Evolutionary conservation across 352 stramenopile species (phyloP).

Genomic region (Globisporangium cederbergense): DNA sequence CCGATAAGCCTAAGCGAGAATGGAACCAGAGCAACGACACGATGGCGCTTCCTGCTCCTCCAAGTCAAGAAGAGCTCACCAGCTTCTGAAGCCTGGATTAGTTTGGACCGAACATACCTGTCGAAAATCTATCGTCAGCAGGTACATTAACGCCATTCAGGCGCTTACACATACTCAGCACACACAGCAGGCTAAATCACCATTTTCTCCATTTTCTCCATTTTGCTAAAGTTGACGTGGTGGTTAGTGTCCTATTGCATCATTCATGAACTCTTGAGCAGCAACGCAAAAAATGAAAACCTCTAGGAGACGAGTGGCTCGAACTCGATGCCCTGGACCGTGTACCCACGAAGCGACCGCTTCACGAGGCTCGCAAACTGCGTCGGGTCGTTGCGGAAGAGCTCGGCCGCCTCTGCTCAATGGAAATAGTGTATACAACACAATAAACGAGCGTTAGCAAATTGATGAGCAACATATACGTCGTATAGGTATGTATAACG

Average conservation of each 20-base stretch:
- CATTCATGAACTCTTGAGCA: neutral
- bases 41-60: slow-evolving; percentile 6
- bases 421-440: slow-evolving; percentile 1
- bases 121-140: no score
- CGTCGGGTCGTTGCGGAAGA: slow-evolving; percentile 93
- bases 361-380: slow-evolving; percentile 92
- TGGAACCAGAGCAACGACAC: slow-evolving; percentile 10
- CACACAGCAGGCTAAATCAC: neutral
- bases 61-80: slow-evolving; percentile 10
- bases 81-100: slow-evolving; percentile 11
- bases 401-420: slow-evolving; percentile 91
- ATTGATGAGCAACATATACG: no score
- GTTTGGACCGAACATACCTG: no score
- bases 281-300: neutral
- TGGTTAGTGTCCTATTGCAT: neutral
- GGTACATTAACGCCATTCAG: no score
- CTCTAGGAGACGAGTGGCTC: slow-evolving; percentile 63
- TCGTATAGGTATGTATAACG: slow-evolving; percentile 5
- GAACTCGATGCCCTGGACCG: slow-evolving; percentile 80
- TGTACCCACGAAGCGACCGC: slow-evolving; percentile 80
- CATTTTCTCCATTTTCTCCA: neutral
- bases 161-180: neutral
- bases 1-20: slow-evolving; percentile 26
- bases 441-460: neutral
- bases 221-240: neutral